These are phyloP conservation scores for Exophiala oligosperma DNA, from an alignment of 2,329 filamentous ascomycete genomes.

Conservation along the genomic window DNA sequence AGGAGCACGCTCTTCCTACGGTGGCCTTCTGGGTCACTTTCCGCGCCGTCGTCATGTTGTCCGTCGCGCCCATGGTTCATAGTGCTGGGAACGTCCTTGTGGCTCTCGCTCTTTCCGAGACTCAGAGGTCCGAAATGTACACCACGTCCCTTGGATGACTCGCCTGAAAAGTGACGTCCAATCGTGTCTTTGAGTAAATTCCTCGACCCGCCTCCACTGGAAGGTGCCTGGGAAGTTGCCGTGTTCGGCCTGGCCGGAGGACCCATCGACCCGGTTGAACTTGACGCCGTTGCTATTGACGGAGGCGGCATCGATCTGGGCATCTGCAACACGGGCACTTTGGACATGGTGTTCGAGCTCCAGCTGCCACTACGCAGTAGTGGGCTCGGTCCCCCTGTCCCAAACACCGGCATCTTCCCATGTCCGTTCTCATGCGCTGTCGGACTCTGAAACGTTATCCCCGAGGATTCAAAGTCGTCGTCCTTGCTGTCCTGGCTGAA, in stretches of 20 bases:
- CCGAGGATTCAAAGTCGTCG: constrained; percentile 24
- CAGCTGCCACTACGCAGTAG: constrained; percentile 20
- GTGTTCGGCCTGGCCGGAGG: constrained; percentile 9
- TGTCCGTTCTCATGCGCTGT: constrained; percentile 16
- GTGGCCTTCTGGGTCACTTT: constrained; percentile 19
- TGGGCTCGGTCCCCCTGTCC: constrained; percentile 11
- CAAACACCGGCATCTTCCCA: constrained; percentile 10
- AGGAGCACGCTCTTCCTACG: constrained; percentile 43
- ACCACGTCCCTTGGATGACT: constrained; percentile 18
- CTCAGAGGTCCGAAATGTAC: constrained; percentile 23
- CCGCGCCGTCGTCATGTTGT: constrained; percentile 2
- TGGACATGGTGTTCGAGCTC: constrained; percentile 12
- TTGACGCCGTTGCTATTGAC: neutral
- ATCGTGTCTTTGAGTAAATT: constrained; percentile 27
- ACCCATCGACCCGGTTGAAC: neutral
- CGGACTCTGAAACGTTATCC: constrained; percentile 26
- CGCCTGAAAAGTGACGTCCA: constrained; percentile 24
- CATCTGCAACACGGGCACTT: neutral
- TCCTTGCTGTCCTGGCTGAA: constrained; percentile 25
- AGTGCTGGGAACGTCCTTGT: constrained; percentile 1
- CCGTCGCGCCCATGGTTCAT: neutral
- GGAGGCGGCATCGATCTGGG: neutral
- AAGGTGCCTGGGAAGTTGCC: constrained; percentile 7
- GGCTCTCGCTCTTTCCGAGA: constrained; percentile 13
- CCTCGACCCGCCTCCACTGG: neutral